Evolutionary conservation across 495 filamentous ascomycete genomes (phyloP).

Genomic region (Penicillium longicatenatum): DNA sequence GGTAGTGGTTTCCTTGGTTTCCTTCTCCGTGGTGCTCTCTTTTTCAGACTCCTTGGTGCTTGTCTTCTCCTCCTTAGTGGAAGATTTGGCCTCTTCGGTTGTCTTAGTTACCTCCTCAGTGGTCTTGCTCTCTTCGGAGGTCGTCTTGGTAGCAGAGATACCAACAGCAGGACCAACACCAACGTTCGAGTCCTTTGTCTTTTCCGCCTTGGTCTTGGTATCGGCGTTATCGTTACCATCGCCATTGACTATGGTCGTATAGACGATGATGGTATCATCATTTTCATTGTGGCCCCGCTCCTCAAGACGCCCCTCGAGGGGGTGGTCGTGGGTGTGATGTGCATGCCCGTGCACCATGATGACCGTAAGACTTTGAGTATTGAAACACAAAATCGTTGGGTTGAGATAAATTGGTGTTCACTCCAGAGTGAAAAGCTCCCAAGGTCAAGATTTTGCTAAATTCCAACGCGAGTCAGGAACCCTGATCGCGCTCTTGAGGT

Average conservation of each 20-base stretch:
- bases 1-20: slow-evolving; percentile 3
- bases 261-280: slow-evolving; percentile 19
- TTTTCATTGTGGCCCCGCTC: slow-evolving; percentile 13
- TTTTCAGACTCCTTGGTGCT: neutral
- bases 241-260: slow-evolving; percentile 19
- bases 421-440: slow-evolving; percentile 10
- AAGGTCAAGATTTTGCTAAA: slow-evolving; percentile 8
- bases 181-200: slow-evolving; percentile 4
- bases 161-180: slow-evolving; percentile 27
- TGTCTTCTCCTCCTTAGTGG: neutral
- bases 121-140: slow-evolving; percentile 9
- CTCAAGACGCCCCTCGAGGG: slow-evolving; percentile 17
- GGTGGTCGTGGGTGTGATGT: slow-evolving; percentile 26
- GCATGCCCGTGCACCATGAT: slow-evolving; percentile 34
- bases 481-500: slow-evolving; percentile 18
- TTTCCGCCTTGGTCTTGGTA: slow-evolving; percentile 10
- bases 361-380: neutral
- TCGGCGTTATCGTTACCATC: slow-evolving; percentile 3
- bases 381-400: slow-evolving; percentile 1
- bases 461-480: slow-evolving; percentile 27
- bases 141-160: slow-evolving; percentile 15
- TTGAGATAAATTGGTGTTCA: slow-evolving; percentile 10
- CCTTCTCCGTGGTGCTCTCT: neutral
- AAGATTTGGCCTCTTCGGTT: slow-evolving; percentile 8
- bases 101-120: slow-evolving; percentile 5